These are phyloP conservation scores for Cornus florida DNA, from an alignment of 148 eudicot genomes.

Conservation along the genomic window DNA sequence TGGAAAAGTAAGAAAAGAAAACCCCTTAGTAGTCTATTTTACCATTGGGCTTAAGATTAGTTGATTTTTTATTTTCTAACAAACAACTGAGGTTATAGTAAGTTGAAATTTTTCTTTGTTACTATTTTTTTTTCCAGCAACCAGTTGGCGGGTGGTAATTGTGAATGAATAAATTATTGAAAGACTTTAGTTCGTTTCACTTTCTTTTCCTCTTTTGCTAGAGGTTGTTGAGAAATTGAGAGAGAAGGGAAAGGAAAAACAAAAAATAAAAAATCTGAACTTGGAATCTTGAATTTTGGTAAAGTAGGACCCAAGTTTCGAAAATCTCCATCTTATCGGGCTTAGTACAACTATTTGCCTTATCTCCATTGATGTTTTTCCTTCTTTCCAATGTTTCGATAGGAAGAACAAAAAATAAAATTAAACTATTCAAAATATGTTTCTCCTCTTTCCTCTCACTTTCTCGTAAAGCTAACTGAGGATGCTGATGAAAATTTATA, in stretches of 20 bases:
- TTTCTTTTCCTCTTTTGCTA: background rate
- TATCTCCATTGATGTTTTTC: background rate
- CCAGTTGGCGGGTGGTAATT: background rate
- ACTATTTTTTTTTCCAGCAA: background rate
- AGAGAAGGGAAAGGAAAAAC: background rate
- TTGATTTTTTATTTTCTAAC: background rate
- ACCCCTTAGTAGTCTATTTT: background rate
- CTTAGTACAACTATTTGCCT: background rate
- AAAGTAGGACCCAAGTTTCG: background rate
- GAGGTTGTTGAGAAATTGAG: background rate
- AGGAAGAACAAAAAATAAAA: background rate
- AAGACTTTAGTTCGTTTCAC: background rate
- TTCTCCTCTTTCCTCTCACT: background rate
- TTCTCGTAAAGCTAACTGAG: background rate
- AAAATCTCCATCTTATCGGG: background rate
- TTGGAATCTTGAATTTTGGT: background rate
- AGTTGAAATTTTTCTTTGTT: no score
- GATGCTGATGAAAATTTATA: background rate
- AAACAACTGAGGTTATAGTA: background rate
- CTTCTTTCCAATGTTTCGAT: background rate
- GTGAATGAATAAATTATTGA: background rate
- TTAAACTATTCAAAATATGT: background rate
- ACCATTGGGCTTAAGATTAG: background rate
- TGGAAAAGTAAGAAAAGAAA: background rate
- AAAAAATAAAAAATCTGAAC: background rate